These are phyloP conservation scores for Cryptococcus depauperatus DNA, from an alignment of 1,284 basidiomycete species.

Conservation along the genomic window DNA sequence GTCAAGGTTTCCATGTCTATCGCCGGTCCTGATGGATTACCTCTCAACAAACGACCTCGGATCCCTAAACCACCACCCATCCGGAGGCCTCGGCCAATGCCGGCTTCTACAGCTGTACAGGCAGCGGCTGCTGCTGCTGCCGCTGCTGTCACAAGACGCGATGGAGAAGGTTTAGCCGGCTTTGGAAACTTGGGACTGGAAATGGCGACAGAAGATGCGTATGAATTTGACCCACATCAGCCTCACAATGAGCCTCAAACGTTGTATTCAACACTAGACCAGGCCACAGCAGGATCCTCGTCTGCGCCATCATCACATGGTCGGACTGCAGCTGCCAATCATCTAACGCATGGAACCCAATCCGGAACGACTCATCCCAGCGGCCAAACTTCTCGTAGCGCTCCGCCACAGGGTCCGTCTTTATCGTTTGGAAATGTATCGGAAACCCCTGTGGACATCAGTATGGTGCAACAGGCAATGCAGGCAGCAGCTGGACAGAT, in stretches of 20 bases:
- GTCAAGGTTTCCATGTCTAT: constrained; percentile 36
- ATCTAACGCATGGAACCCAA: neutral
- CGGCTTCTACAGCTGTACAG: too few species aligned
- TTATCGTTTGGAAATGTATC: constrained; percentile 1
- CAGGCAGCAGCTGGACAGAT: constrained; percentile 36
- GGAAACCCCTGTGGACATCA: constrained; percentile 25
- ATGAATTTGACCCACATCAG: neutral
- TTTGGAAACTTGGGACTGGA: neutral
- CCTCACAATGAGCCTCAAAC: constrained; percentile 3
- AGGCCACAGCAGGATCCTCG: constrained; percentile 9
- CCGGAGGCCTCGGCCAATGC: too few species aligned
- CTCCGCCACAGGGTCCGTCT: too few species aligned
- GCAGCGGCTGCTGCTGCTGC: neutral
- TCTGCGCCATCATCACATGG: neutral
- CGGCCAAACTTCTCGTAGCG: too few species aligned
- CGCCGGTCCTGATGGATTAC: constrained; percentile 12
- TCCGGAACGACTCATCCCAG: neutral
- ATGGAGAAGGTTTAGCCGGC: neutral
- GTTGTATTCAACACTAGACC: constrained; percentile 6
- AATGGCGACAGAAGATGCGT: neutral
- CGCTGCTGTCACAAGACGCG: too few species aligned
- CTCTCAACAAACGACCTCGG: constrained; percentile 14
- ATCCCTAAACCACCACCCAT: neutral
- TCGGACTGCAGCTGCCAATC: neutral
- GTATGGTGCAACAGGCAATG: constrained; percentile 42